Base-by-base conservation (phyloP, 2,329 filamentous ascomycete genomes). In the Colletotrichum tamarilloi region DNA sequence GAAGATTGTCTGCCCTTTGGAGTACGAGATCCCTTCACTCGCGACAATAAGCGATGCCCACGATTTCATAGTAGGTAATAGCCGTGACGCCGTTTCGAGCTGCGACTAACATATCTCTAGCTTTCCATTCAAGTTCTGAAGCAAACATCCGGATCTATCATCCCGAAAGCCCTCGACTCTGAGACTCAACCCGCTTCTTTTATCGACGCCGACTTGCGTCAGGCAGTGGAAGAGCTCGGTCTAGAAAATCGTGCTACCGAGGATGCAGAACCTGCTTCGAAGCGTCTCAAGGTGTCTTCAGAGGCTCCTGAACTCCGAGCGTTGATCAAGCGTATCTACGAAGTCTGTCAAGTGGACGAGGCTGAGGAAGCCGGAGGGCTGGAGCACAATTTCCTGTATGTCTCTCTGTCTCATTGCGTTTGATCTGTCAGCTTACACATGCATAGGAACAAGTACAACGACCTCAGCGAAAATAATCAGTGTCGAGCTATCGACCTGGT, bases 401-500 rank as follows among this genome's bases (percentile, higher is more conserved):
- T 85, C 30, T 1, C 11, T 35, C 32, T 30, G 8, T 19, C 1
- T 46, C 3, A 14, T 6, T 6, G 11, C 11, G 2, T 2, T 6
- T 46, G n/a, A 28, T 28, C 16, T 24, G n/a, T 24, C 24, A 30
- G 46, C 67, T 74, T 22, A 74, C 28, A 32, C 32, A 12, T 59
- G n/a, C 4, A 16, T 66, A 87, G 84, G 46, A 76, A 77, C 28
- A 76, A 78, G 26, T 91, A 91, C 77, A 77, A 84, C 14, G 78
- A 80, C 16, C 80, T 90, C 5, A 76, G 84, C 19, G 87, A 91
- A 72, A 72, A 81, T 8, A 82, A 86, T 28, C 87, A 89, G 77
- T 90, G 87, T 76, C 84, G 85, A 42, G 81, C 87, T 9, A 82
- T 93, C 53, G 83, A 89, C 49, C 79, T 87, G 12, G 78, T 95